Conservation (phyloP, 139 green algal species). For the Chlamydomonas sp. region DNA sequence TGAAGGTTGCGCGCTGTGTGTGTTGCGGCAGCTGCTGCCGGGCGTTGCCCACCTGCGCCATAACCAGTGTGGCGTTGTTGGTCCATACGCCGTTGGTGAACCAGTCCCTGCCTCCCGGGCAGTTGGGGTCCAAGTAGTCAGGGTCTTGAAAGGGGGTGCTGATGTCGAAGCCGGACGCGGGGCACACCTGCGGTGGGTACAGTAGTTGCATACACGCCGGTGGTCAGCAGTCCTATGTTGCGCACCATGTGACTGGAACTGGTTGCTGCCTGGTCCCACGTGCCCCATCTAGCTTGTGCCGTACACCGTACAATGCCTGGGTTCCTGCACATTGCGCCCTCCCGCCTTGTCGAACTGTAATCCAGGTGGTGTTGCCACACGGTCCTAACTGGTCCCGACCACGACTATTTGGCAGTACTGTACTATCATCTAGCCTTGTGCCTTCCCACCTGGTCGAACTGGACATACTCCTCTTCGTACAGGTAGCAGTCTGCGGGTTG, state of each 20-base stretch:
- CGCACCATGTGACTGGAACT: no score
- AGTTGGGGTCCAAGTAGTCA: conserved; percentile 10
- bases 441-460: conserved; percentile 6
- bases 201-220: no score
- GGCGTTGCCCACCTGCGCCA: not conserved
- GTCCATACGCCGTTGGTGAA: conserved; percentile 10
- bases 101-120: not conserved
- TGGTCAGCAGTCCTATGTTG: no score
- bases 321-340: no score
- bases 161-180: conserved; percentile 1
- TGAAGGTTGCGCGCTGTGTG: not conserved
- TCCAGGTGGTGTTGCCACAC: no score
- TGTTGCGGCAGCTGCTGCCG: not conserved
- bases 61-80: not conserved
- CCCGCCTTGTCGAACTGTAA: no score
- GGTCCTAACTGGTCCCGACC: no score
- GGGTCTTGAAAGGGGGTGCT: not conserved
- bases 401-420: no score
- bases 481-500: conserved; percentile 1
- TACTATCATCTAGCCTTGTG: no score
- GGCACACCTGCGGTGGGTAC: not conserved
- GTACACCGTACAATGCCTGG: no score
- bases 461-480: conserved; percentile 30
- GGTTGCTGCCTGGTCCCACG: no score
- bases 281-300: no score